These are phyloP conservation scores for Zoysia japonica DNA, from an alignment of 176 grass and related monocot genomes.

Conservation along the genomic window DNA sequence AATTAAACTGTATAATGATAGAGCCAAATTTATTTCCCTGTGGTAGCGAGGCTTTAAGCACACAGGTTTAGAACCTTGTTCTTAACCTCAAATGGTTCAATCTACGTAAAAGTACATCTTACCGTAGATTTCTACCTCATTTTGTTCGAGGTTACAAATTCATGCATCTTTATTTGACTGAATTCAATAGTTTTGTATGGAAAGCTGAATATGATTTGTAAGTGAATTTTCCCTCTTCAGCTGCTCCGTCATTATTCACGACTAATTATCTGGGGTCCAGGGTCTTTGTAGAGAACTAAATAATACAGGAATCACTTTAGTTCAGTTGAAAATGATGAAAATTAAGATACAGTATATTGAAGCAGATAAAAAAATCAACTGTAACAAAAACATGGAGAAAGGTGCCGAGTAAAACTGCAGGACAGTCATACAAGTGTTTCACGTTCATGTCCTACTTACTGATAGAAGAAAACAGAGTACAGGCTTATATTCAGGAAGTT, in stretches of 20 bases:
- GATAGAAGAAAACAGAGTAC: slow-evolving; percentile 20
- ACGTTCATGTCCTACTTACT: neutral
- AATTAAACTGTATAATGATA: slow-evolving; percentile 9
- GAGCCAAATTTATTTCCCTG: neutral
- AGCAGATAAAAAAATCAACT: too few relatives aligned
- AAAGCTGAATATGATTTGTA: neutral
- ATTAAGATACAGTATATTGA: neutral
- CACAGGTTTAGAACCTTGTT: neutral
- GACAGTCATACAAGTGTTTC: neutral
- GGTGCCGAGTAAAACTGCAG: neutral
- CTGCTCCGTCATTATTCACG: neutral
- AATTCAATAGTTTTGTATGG: neutral
- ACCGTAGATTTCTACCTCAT: neutral
- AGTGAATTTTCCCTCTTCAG: neutral
- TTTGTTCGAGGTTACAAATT: neutral
- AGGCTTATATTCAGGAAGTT: neutral
- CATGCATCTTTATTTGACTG: neutral
- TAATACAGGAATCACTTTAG: neutral
- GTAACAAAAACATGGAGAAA: slow-evolving; percentile 12
- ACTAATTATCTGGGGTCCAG: neutral
- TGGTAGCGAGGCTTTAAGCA: neutral
- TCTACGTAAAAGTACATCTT: neutral
- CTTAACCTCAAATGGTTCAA: neutral
- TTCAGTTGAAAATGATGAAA: slow-evolving; percentile 9
- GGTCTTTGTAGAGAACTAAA: slow-evolving; percentile 7